Conservation (phyloP, 2,329 filamentous ascomycete species). For the Didymella glomerata region DNA sequence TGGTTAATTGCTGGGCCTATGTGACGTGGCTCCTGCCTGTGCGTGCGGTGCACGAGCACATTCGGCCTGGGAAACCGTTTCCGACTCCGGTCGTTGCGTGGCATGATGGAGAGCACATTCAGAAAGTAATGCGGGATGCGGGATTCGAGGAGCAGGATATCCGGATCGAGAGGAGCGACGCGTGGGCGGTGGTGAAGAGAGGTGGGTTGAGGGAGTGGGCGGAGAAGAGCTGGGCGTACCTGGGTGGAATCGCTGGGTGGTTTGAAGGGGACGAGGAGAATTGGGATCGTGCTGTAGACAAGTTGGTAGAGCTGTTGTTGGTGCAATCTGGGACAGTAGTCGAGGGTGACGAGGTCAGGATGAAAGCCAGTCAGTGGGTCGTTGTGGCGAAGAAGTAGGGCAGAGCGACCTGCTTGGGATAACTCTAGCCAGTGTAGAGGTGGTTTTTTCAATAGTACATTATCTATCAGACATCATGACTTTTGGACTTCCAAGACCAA, state of each 20-base stretch:
- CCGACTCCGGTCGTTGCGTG: constrained; percentile 34
- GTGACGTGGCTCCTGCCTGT: constrained; percentile 40
- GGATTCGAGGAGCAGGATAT: constrained; percentile 38
- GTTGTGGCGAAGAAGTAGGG: constrained; percentile 35
- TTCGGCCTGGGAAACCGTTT: constrained; percentile 31
- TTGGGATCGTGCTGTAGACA: constrained; percentile 43
- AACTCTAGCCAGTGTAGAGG: neutral
- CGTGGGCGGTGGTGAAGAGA: constrained; percentile 30
- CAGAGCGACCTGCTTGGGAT: neutral
- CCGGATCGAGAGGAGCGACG: constrained; percentile 36
- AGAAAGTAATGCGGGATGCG: constrained; percentile 39
- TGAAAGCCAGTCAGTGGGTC: constrained; percentile 45
- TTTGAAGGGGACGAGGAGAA: constrained; percentile 35
- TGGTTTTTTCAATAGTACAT: constrained; percentile 21
- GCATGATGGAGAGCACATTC: constrained; percentile 39
- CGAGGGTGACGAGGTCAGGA: constrained; percentile 35
- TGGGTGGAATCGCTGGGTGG: constrained; percentile 40
- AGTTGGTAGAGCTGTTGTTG: constrained; percentile 31
- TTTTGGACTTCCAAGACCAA: constrained; percentile 17
- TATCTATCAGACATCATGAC: constrained; percentile 23
- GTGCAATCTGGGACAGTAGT: constrained; percentile 30
- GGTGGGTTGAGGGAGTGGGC: constrained; percentile 34
- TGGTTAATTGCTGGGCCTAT: constrained; percentile 51
- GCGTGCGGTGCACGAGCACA: constrained; percentile 27
- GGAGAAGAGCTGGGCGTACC: constrained; percentile 43